Percentiles rank a stretch among this genome's conserved stretches.
These are phyloP conservation scores for Claviceps arundinis DNA, from an alignment of 2,329 filamentous ascomycete species.

Conservation along the genomic window DNA sequence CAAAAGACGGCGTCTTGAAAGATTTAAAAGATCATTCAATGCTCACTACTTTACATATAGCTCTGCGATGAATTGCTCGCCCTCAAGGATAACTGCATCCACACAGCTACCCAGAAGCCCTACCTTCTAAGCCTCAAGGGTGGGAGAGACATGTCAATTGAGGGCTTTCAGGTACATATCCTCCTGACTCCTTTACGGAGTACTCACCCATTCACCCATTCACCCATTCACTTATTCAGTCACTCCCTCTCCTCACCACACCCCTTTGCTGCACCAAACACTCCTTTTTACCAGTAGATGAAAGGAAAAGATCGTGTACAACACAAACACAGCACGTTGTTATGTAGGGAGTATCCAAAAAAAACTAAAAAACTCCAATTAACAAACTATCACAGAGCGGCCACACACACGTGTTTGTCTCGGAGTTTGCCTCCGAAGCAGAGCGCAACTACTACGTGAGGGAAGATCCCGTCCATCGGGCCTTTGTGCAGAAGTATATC, in stretches of 20 bases:
- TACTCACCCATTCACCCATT: background rate
- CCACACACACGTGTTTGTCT: conserved; percentile 56
- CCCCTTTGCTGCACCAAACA: too few species aligned
- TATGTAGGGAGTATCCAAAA: background rate
- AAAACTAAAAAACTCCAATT: background rate
- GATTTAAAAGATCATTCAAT: too few species aligned
- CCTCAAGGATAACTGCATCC: conserved; percentile 46
- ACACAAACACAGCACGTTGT: too few species aligned
- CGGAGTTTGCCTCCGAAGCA: conserved; percentile 47
- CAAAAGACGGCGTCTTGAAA: too few species aligned
- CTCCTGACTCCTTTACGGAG: too few species aligned
- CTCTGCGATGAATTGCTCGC: conserved; percentile 25
- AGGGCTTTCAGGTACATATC: conserved; percentile 40
- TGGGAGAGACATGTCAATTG: conserved; percentile 48
- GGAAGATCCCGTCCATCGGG: conserved; percentile 49
- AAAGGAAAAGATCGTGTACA: background rate
- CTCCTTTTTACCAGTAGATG: too few species aligned
- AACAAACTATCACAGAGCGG: conserved; percentile 31
- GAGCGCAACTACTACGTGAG: conserved; percentile 58
- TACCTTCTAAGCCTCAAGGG: conserved; percentile 48
- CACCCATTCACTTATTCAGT: background rate
- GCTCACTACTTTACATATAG: conserved; percentile 10
- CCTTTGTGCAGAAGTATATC: conserved; percentile 40
- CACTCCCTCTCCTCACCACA: background rate
- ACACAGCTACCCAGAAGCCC: conserved; percentile 41